These are phyloP conservation scores for Penicillium argentinense DNA, from an alignment of 495 filamentous ascomycete genomes.

Conservation along the genomic window DNA sequence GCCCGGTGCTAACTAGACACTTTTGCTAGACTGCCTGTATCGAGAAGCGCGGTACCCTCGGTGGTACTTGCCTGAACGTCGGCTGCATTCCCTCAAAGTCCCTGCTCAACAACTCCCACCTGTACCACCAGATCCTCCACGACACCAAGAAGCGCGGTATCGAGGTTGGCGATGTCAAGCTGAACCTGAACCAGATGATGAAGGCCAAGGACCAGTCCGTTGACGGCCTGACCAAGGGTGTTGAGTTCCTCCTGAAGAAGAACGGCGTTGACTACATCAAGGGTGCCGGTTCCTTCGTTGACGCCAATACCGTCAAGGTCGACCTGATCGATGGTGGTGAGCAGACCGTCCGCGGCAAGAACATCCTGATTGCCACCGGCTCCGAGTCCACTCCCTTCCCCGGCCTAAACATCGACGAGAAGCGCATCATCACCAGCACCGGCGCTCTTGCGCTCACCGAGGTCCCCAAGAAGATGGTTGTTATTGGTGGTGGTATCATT, in stretches of 20 bases:
- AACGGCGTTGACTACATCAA: constrained; percentile 97
- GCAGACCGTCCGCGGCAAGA: constrained; percentile 81
- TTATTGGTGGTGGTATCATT: constrained; percentile 98
- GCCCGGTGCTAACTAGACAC: constrained; percentile 17
- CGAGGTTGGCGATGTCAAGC: constrained; percentile 91
- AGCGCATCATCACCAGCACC: constrained; percentile 94
- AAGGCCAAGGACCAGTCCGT: constrained; percentile 96
- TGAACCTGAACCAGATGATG: constrained; percentile 95
- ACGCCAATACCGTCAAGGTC: constrained; percentile 90
- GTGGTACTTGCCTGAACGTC: constrained; percentile 97
- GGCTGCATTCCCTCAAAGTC: constrained; percentile 99
- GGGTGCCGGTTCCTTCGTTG: constrained; percentile 81
- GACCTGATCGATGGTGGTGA: constrained; percentile 88
- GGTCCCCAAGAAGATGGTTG: constrained; percentile 96
- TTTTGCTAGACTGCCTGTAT: constrained; percentile 81
- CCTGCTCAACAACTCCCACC: constrained; percentile 98
- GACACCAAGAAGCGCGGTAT: constrained; percentile 97
- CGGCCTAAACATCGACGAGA: constrained; percentile 92
- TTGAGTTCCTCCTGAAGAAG: constrained; percentile 98
- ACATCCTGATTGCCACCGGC: constrained; percentile 96
- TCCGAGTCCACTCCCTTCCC: constrained; percentile 95
- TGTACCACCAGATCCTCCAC: constrained; percentile 97
- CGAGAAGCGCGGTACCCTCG: constrained; percentile 94
- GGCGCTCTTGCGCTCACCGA: constrained; percentile 85
- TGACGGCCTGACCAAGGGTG: constrained; percentile 86